A percentile compares a stretch with the other conserved stretches of the same genome.
These are phyloP conservation scores for Paramarasmius palmivorus DNA, from an alignment of 1,284 basidiomycete species.

Conservation along the genomic window DNA sequence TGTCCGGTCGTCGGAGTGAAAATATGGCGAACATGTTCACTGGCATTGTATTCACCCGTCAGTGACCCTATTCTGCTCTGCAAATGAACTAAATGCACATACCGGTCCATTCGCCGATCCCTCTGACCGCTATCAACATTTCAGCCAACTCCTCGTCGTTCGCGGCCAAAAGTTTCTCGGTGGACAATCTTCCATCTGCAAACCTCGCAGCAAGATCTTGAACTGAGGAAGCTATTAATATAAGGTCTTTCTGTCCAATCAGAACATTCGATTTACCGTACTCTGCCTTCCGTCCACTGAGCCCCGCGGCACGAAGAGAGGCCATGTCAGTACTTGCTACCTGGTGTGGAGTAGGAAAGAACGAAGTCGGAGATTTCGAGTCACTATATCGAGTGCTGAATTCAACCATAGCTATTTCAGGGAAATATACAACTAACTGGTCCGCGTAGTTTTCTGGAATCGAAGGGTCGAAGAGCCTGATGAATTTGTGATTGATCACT, in stretches of 20 bases:
- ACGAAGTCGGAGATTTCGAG: conserved; percentile 27
- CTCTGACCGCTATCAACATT: conserved; percentile 77
- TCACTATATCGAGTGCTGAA: conserved; percentile 1
- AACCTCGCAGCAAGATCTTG: conserved; percentile 78
- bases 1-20: conserved; percentile 79
- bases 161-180: conserved; percentile 67
- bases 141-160: conserved; percentile 74
- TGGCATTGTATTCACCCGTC: conserved; percentile 18
- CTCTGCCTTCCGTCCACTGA: conserved; percentile 83
- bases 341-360: conserved; percentile 73
- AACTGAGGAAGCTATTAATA: conserved; percentile 42
- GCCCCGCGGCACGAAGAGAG: conserved; percentile 67
- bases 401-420: background rate
- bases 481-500: conserved; percentile 84
- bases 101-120: conserved; percentile 74
- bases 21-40: conserved; percentile 93
- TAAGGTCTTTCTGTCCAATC: conserved; percentile 1
- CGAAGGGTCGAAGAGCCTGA: conserved; percentile 70
- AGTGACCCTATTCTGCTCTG: background rate
- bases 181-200: conserved; percentile 74
- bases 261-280: conserved; percentile 55
- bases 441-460: conserved; percentile 66
- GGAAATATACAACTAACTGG: conserved; percentile 28
- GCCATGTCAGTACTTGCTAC: conserved; percentile 61
- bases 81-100: conserved; percentile 14